These are phyloP conservation scores for Metschnikowia drakensbergensis DNA, from an alignment of 805 yeast genomes.

Conservation along the genomic window DNA sequence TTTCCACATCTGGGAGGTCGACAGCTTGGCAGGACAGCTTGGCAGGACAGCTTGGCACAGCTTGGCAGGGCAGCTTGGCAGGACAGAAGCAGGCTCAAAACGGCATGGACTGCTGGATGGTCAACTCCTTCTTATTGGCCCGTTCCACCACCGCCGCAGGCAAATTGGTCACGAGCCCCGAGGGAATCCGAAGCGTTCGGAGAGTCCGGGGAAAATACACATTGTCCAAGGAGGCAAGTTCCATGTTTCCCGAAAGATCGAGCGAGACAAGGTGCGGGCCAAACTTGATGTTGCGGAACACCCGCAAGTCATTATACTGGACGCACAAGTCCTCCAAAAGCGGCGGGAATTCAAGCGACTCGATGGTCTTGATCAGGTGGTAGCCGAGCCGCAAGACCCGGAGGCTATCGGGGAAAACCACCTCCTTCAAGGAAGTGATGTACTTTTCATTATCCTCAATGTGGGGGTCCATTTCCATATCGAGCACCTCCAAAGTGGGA, in stretches of 20 bases:
- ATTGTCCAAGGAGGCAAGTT: conserved; percentile 35
- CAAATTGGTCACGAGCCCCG: conserved; percentile 31
- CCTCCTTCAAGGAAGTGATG: conserved; percentile 40
- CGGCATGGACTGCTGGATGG: conserved; percentile 29
- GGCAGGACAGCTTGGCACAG: too few species aligned
- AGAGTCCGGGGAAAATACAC: conserved; percentile 37
- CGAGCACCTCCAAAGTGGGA: conserved; percentile 33
- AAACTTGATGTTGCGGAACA: conserved; percentile 35
- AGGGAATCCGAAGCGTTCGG: conserved; percentile 33
- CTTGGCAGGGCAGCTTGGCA: too few species aligned
- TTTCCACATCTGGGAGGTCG: too few species aligned
- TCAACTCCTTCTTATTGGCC: conserved; percentile 34
- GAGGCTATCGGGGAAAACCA: conserved; percentile 33
- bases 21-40: too few species aligned
- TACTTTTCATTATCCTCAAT: conserved; percentile 40
- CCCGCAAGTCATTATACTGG: conserved; percentile 37
- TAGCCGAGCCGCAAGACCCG: conserved; percentile 36
- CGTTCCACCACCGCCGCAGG: conserved; percentile 38
- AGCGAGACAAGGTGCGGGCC: conserved; percentile 31
- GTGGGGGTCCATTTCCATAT: conserved; percentile 41
- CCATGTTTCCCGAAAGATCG: conserved; percentile 42
- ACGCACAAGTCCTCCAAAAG: conserved; percentile 30
- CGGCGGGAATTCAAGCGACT: conserved; percentile 37
- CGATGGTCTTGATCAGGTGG: conserved; percentile 37
- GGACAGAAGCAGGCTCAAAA: neutral